Evolutionary conservation across 1,139 yeast genomes (phyloP), one percentile per base, ranked within the genome.

Genomic region (Kodamaea ohmeri): DNA sequence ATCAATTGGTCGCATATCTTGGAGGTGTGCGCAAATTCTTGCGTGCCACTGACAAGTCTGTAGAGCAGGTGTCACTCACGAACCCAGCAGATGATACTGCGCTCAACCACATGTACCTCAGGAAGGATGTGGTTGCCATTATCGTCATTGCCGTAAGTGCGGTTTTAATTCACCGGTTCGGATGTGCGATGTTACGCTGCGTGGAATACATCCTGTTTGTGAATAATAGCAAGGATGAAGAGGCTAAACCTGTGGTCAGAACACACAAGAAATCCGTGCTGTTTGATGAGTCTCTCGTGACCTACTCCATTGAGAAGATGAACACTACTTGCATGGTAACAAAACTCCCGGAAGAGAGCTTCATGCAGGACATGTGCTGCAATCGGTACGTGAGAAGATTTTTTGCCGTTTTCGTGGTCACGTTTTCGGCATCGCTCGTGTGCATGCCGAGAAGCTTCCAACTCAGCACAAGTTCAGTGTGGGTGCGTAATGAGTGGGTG

Each of bases 121-220:
- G 11, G 15, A 51, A 50, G 38, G 58, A 53, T 34, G 15, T 39
- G 22, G 30, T 27, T n/a, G 31, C 49, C 27, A 41, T 50, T 19
- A 19, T 31, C 13, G 37, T 44, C 13, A 43, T 43, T 9, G 34
- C 40, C 3, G 42, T 43, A 4, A 50, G 55, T 9, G 48, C 47
- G 35, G 6, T 39, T 1, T 32, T 47, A 13, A 40, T 45, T 34
- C 42, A 46, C 22, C 13, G 38, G 17, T 46, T 53, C 25, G 45
- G 52, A 2, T 32, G 35, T 4, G 53, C 47, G 13, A 50, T 50
- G 12, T 25, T 45, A 30, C 39, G 47, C 16, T 39, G 48, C 31
- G 37, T 53, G 12, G 55, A 53, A 28, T 50, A 47, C 39, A 42
- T 51, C 24, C 37, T 47, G 19, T 50, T 48, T 32, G 37, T 51